Evolutionary conservation across 2,329 filamentous ascomycete genomes (phyloP), one percentile per base, ranked within the genome.

Genomic region (Penicillium corylophilum): DNA sequence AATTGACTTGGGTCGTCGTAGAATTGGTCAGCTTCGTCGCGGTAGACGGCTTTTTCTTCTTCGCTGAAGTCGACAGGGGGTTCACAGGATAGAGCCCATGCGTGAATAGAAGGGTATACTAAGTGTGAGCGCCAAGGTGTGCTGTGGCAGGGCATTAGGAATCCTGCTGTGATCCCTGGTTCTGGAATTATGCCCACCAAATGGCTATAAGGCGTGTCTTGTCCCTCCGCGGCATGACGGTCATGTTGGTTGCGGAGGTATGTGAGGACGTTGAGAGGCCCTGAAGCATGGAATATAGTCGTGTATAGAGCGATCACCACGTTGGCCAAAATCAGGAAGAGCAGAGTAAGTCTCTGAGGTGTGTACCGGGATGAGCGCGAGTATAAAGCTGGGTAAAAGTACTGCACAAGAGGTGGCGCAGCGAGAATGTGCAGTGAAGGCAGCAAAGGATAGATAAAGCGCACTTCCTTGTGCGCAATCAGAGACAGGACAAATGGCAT

Each of bases 51-150:
- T 38, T 92, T 84, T 66, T 89, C 81, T 7, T 74, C 61, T 5
- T 72, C 70, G 23, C 80, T 77, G 0, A 91, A 79, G 62, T 86
- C 75, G 12, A 99, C 74, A 0, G 94, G 94, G 1, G 94, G 94
- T 62, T 96, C 92, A 71, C 94, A 99, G 5, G 88, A 88, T 15
- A 97, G 77, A 0, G 92, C 93, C 78, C 92, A 92, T 4, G 90
- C 91, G 51, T 83, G 75, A 47, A 96, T 84, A 26, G 77, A 75
- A 0, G 89, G 83, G 65, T 94, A 83, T 54, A 95, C 79, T 35
- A 97, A 81, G 65, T 95, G 89, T 15, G 88, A 91, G 64, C 92
- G 88, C 93, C 94, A 97, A 2, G 94, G 93, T 0, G 93, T 97
- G 59, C 88, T 89, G 77, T 99, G 94, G 74, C 94, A 99, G 9